A percentile compares a stretch with the other conserved stretches of the same genome.
phyloP scores from a whole-genome alignment of 2,329 filamentous ascomycete species.

The Trichoderma asperellum region DNA sequence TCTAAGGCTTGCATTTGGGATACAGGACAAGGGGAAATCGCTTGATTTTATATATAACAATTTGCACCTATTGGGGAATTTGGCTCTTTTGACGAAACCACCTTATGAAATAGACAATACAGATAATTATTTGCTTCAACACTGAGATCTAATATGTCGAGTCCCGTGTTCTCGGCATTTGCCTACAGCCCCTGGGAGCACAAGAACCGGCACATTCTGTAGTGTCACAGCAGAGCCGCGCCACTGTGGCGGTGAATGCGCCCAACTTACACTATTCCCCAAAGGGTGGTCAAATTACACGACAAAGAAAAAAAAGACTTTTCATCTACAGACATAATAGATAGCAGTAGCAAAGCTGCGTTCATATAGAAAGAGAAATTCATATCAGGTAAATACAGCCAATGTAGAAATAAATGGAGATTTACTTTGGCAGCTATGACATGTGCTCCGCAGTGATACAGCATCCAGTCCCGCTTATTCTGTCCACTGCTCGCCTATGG shows the following conservation, averaged over 20 bases:
- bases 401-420: neutral
- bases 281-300: neutral
- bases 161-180: neutral
- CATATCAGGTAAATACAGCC: neutral
- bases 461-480: neutral
- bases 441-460: neutral
- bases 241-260: conserved; percentile 23
- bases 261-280: neutral
- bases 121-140: neutral
- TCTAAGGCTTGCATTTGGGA: conserved; percentile 7
- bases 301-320: neutral
- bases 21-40: conserved; percentile 3
- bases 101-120: conserved; percentile 8
- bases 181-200: neutral
- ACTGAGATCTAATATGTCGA: neutral
- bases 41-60: neutral
- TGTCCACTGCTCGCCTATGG: neutral
- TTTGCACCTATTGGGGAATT: conserved; percentile 4
- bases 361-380: neutral
- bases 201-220: neutral
- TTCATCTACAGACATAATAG: neutral
- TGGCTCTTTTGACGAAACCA: neutral
- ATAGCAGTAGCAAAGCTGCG: neutral
- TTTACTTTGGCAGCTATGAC: neutral
- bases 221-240: conserved; percentile 10